Conservation (phyloP, 495 filamentous ascomycete species). For the Penicillium samsonianum region DNA sequence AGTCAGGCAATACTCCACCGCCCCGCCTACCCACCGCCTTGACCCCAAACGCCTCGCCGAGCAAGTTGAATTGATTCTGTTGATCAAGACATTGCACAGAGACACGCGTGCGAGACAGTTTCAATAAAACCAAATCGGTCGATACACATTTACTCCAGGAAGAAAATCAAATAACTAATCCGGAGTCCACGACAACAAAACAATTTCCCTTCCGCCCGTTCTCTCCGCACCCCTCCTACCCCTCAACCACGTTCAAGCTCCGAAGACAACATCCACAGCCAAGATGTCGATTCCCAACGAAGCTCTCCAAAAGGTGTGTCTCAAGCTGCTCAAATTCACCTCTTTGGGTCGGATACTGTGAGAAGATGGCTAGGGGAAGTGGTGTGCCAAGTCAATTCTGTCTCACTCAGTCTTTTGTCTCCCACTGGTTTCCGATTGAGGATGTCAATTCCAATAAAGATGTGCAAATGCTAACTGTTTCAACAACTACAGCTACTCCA, state of each 20-base stretch:
- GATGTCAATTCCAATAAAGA: neutral
- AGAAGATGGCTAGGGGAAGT: neutral
- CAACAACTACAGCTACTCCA: slow-evolving; percentile 68
- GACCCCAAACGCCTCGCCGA: slow-evolving; percentile 1
- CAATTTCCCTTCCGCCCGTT: neutral
- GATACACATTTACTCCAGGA: neutral
- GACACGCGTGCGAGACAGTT: slow-evolving; percentile 2
- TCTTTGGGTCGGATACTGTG: neutral
- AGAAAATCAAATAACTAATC: neutral
- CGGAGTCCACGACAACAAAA: neutral
- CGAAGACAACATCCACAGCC: slow-evolving; percentile 14
- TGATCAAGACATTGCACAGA: slow-evolving; percentile 4
- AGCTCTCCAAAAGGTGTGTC: slow-evolving; percentile 83
- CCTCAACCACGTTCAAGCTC: slow-evolving; percentile 15
- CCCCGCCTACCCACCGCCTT: slow-evolving; percentile 1
- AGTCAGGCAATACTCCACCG: slow-evolving; percentile 9
- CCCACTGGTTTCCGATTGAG: too few species aligned
- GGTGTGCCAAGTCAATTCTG: neutral
- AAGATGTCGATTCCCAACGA: slow-evolving; percentile 95
- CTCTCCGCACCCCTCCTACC: slow-evolving; percentile 19
- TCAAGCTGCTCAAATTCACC: neutral
- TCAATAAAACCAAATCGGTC: neutral
- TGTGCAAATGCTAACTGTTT: slow-evolving; percentile 15
- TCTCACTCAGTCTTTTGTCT: slow-evolving; percentile 3
- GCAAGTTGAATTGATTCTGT: slow-evolving; percentile 9